phyloP scores from a whole-genome alignment of 2,329 filamentous ascomycete genomes.

The Taxawa tesnikishii region DNA sequence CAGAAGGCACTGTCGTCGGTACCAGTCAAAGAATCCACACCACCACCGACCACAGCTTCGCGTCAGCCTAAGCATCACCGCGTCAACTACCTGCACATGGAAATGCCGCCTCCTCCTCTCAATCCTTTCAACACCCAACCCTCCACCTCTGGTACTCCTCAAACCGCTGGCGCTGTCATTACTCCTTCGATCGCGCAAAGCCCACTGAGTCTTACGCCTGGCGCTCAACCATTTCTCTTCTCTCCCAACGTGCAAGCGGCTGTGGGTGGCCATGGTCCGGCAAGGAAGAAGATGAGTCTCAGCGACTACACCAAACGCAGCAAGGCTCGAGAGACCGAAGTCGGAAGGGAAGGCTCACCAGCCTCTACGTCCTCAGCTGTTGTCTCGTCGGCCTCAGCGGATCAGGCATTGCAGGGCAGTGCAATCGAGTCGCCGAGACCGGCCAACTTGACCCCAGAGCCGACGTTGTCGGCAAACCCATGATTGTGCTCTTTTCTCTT shows the following conservation, averaged over 20 bases:
- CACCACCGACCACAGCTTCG: conserved; percentile 10
- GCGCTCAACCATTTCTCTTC: conserved; percentile 11
- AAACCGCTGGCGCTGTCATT: conserved; percentile 4
- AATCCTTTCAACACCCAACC: conserved; percentile 10
- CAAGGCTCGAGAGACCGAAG: conserved; percentile 16
- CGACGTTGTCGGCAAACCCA: no score
- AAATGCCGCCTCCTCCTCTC: conserved; percentile 21
- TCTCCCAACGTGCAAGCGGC: conserved; percentile 26
- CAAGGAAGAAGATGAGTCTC: conserved; percentile 38
- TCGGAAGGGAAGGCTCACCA: background rate
- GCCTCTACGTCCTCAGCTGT: background rate
- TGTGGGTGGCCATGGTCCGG: conserved; percentile 26
- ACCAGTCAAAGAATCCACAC: conserved; percentile 4
- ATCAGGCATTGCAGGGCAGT: background rate
- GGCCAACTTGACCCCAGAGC: no score
- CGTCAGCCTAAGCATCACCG: conserved; percentile 11
- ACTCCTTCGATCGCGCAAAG: conserved; percentile 12
- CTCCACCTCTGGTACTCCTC: conserved; percentile 9
- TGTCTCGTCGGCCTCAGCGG: background rate
- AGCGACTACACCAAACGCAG: conserved; percentile 36
- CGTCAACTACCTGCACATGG: conserved; percentile 15
- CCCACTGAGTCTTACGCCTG: conserved; percentile 12
- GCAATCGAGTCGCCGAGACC: background rate
- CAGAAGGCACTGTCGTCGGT: no score
- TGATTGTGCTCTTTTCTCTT: background rate